These are phyloP conservation scores for Colletotrichum navitas DNA, from an alignment of 2,329 filamentous ascomycete species.

Conservation along the genomic window DNA sequence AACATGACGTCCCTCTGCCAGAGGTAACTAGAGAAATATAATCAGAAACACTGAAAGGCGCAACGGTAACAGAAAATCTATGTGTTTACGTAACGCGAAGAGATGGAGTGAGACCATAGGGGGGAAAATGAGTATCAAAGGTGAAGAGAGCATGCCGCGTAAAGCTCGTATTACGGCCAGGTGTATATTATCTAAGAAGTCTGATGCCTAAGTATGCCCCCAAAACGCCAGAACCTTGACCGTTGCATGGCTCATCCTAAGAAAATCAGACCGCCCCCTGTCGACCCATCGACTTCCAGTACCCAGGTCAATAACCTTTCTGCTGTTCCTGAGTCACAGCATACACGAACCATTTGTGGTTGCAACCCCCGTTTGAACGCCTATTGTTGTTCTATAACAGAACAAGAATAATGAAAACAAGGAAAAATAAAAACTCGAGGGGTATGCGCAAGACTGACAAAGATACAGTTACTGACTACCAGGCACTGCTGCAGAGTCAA, in stretches of 20 bases:
- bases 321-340: conserved; percentile 5
- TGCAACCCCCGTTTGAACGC: conserved; percentile 17
- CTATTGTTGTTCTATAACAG: conserved; percentile 13
- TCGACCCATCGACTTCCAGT: conserved; percentile 13
- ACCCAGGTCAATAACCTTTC: conserved; percentile 4
- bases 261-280: background rate
- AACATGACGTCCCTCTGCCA: background rate
- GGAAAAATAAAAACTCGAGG: background rate
- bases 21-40: background rate
- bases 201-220: background rate
- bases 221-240: conserved; percentile 28
- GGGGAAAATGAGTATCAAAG: background rate
- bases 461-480: conserved; percentile 22
- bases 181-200: conserved; percentile 30
- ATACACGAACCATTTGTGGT: background rate
- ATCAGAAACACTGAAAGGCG: background rate
- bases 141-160: background rate
- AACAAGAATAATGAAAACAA: conserved; percentile 3
- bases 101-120: no score
- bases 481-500: conserved; percentile 18
- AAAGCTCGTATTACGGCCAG: conserved; percentile 8
- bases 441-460: background rate
- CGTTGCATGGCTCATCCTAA: background rate
- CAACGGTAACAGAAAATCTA: background rate
- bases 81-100: background rate